Conservation (phyloP, 2,329 filamentous ascomycete genomes). For the Cytospora leucostoma region DNA sequence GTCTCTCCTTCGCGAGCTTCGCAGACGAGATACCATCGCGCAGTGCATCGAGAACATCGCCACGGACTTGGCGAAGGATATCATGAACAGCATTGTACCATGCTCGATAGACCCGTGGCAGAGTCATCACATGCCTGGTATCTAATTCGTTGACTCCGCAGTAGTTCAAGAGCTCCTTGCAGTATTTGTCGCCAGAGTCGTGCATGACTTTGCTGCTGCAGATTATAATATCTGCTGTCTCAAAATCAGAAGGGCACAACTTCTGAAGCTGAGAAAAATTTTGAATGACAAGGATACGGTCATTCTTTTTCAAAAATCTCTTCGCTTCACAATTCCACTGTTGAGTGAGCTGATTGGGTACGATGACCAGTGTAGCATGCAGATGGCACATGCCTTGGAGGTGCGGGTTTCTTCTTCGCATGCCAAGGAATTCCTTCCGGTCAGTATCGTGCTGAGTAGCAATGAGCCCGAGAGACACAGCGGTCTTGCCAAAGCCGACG, state of each 20-base stretch:
- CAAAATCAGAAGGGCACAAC: conserved; percentile 28
- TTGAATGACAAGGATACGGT: conserved; percentile 34
- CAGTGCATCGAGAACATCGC: not conserved
- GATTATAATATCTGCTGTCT: conserved; percentile 42
- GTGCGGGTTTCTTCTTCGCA: conserved; percentile 27
- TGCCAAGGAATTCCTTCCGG: conserved; percentile 23
- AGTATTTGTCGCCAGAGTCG: conserved; percentile 8
- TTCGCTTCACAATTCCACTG: conserved; percentile 43
- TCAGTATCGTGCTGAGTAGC: conserved; percentile 34
- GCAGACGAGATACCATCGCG: not conserved
- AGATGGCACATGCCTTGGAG: conserved; percentile 33
- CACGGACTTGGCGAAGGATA: not conserved
- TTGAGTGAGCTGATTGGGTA: conserved; percentile 42
- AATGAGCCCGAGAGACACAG: conserved; percentile 43
- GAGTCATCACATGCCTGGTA: not conserved
- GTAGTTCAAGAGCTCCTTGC: conserved; percentile 18
- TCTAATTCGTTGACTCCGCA: conserved; percentile 12
- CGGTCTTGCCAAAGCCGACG: conserved; percentile 49
- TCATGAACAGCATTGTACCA: conserved; percentile 21
- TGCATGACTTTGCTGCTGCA: conserved; percentile 36
- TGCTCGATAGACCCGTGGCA: conserved; percentile 21
- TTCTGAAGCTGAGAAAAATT: conserved; percentile 24
- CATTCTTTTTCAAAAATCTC: conserved; percentile 36
- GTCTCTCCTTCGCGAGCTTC: not conserved
- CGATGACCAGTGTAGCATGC: conserved; percentile 43